Base-by-base conservation (phyloP, 257 asterid species). In the Henckelia pumila region DNA sequence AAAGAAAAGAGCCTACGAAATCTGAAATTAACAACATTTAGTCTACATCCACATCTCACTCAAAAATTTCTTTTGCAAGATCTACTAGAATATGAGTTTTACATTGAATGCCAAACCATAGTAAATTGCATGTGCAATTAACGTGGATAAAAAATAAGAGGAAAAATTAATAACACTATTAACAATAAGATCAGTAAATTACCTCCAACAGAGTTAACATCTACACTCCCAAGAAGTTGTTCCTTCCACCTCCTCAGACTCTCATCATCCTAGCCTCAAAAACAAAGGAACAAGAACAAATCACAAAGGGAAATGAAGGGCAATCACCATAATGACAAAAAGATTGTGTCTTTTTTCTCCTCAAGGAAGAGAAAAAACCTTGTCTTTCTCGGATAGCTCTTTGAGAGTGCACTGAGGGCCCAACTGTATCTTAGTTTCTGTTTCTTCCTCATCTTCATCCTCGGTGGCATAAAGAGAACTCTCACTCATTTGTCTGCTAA, bases 171-270 rank as follows among this genome's bases (percentile, higher is more conserved):
- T 37, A 37, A 10, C 49, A 10, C 10, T 30, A 59, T 17, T 5
- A 59, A 61, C 66, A 47, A n/a, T n/a, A n/a, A n/a, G n/a, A n/a
- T n/a, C n/a, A n/a, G n/a, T n/a, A 0, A 4, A 61, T 71, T 74
- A 92, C 98, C 98, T 85, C 95, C 96, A 77, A 82, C 98, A 71
- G 98, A 75, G 47, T 81, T 76, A 21, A 92, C 77, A 69, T 91
- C 97, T 76, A 91, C 95, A 64, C 94, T 84, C 49, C 96, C 98
- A 44, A 92, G 92, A 77, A 92, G 96, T 25, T 92, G 98, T n/a
- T 92, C 98, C 83, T 92, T 92, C 98, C 98, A 92, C 79, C 95
- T 92, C 76, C 95, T 87, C 84, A 92, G 83, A 67, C 98, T 92
- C 88, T 92, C 96, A 75, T 92, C 98, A 76, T 89, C 96, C 98